Conservation (phyloP, 1,139 yeast species). For the Taphrina deformans region DNA sequence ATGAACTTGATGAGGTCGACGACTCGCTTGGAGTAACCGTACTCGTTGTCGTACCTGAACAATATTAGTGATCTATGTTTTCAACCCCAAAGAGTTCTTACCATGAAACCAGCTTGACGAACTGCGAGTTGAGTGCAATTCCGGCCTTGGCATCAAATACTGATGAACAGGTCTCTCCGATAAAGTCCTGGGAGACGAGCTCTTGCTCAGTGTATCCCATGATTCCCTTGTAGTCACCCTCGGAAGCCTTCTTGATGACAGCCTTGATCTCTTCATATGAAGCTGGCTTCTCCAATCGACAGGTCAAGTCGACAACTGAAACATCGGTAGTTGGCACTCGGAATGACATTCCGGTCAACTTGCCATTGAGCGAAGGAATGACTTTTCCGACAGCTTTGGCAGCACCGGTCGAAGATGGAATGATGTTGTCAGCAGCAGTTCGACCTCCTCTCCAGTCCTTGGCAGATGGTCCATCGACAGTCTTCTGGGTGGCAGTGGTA, state of each 20-base stretch:
- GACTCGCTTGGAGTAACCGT: conserved; percentile 89
- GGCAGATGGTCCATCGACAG: conserved; percentile 89
- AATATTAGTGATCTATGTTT: background rate
- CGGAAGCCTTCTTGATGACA: conserved; percentile 64
- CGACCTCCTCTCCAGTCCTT: conserved; percentile 96
- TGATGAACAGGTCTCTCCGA: conserved; percentile 74
- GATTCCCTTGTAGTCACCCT: conserved; percentile 74
- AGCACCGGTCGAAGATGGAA: conserved; percentile 89
- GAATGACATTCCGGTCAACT: conserved; percentile 84
- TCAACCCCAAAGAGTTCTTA: too few species aligned
- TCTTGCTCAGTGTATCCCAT: conserved; percentile 84
- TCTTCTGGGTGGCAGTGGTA: conserved; percentile 86
- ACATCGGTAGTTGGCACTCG: conserved; percentile 88
- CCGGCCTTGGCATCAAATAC: conserved; percentile 85
- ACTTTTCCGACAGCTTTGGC: conserved; percentile 93
- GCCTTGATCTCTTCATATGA: conserved; percentile 74
- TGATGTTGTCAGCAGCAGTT: conserved; percentile 86
- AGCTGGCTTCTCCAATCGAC: conserved; percentile 66
- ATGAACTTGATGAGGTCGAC: conserved; percentile 78
- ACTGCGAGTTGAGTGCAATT: conserved; percentile 75
- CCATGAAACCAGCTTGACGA: conserved; percentile 85
- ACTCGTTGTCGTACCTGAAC: conserved; percentile 50
- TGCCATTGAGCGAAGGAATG: conserved; percentile 82
- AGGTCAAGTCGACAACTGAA: conserved; percentile 73
- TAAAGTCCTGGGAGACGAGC: conserved; percentile 82